A percentile compares a stretch with the other conserved stretches of the same genome.
These are phyloP conservation scores for Prunus dulcis DNA, from an alignment of 306 rosid species.

Conservation along the genomic window DNA sequence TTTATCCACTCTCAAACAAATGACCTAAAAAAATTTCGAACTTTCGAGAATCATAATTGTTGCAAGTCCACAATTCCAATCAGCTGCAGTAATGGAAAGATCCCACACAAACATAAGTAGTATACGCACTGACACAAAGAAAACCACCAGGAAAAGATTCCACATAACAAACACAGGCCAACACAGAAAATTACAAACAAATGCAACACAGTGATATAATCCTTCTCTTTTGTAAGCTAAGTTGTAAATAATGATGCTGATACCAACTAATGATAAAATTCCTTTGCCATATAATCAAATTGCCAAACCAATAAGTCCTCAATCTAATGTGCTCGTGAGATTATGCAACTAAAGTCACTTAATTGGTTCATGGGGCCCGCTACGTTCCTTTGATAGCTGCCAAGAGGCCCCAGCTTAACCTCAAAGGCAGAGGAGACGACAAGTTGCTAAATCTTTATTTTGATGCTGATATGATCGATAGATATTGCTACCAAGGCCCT, in stretches of 20 bases:
- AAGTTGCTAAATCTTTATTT: not conserved
- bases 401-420: slow-evolving; percentile 10
- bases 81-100: not conserved
- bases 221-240: not conserved
- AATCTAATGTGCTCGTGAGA: not conserved
- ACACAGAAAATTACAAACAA: not conserved
- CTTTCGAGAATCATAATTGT: not conserved
- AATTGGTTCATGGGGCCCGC: not conserved
- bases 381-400: not conserved
- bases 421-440: not conserved
- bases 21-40: no score
- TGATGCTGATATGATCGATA: slow-evolving; percentile 6
- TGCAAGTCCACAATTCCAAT: not conserved
- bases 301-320: not conserved
- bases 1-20: no score
- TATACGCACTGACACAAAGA: not conserved
- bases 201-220: not conserved
- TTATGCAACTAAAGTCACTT: not conserved
- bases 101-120: no score
- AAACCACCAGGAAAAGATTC: not conserved
- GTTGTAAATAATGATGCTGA: not conserved
- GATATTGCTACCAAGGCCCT: slow-evolving; percentile 2
- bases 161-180: not conserved
- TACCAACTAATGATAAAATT: not conserved
- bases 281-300: not conserved